Evolutionary conservation across 192 early-diverging fungal species (phyloP), one percentile per base, ranked within the genome.

Genomic region (Gorgonomyces haynaldii): DNA sequence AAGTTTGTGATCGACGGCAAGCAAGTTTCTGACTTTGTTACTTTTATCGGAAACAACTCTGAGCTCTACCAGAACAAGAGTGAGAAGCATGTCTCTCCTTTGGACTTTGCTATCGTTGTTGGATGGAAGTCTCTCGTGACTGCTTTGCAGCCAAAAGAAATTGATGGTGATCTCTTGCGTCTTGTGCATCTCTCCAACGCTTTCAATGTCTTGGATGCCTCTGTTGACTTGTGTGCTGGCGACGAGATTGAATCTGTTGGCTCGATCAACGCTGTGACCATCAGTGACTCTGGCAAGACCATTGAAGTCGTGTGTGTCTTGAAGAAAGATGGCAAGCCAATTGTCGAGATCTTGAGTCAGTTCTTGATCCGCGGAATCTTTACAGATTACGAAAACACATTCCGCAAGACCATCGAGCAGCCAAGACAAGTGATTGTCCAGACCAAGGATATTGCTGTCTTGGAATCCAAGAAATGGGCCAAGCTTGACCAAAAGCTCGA

Each of bases 61-160:
- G 65, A 71, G 30, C 47, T 65, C 19, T 77, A 77, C 56, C n/a
- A n/a, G n/a, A n/a, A n/a, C n/a, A n/a, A n/a, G n/a, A 50, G 48
- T 16, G 22, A 17, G 38, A 40, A 49, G 8, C 30, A 36, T 10
- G 28, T 45, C 26, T 79, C 82, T 34, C 92, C 92, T 17, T 83
- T 96, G 85, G 88, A 92, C 69, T 92, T 89, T 67, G 88, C 85
- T 44, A 96, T 96, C 48, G 86, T 91, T 42, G 85, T 86, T 43
- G 88, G 83, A 27, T 84, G 89, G 89, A 75, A 76, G 72, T 83
- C 78, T 26, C 84, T 92, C 45, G 84, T 91, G 60, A 85, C 85
- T 68, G 88, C 86, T 17, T 88, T 96, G 42, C 76, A 90, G 71
- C 86, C 89, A 40, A 85, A 86, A 64, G 83, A 87, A 19, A 88